phyloP scores from a whole-genome alignment of 768 basidiomycete genomes.

The Multifurca ochricompacta region DNA sequence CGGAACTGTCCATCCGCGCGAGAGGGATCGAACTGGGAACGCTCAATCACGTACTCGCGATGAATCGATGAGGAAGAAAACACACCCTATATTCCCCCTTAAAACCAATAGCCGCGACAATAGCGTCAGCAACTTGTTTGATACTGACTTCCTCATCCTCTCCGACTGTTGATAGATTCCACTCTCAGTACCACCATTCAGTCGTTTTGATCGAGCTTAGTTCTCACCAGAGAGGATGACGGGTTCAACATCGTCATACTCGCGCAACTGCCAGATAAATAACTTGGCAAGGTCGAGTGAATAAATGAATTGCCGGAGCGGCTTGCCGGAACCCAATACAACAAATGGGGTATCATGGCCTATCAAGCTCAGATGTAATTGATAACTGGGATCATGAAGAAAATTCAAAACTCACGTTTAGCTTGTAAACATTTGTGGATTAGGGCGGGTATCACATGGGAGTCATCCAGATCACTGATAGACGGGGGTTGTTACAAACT shows the following conservation, averaged over 20 bases:
- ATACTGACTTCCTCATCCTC: conserved; percentile 95
- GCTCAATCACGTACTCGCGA: not conserved
- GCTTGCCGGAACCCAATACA: conserved; percentile 86
- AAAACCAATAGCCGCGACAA: conserved; percentile 78
- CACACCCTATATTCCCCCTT: conserved; percentile 65
- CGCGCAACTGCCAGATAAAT: conserved; percentile 87
- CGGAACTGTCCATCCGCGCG: conserved; percentile 91
- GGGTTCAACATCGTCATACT: conserved; percentile 90
- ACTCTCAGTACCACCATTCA: not conserved
- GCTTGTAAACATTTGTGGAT: conserved; percentile 92
- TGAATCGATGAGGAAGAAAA: conserved; percentile 3
- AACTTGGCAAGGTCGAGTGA: conserved; percentile 93
- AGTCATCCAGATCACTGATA: conserved; percentile 71
- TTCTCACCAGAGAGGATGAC: conserved; percentile 79
- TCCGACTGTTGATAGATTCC: conserved; percentile 46
- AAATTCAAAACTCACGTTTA: conserved; percentile 49
- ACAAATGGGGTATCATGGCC: conserved; percentile 73
- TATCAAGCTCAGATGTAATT: conserved; percentile 35
- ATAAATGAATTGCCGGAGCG: conserved; percentile 95
- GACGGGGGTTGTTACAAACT: not conserved
- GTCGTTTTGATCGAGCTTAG: not conserved
- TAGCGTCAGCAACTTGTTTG: conserved; percentile 82
- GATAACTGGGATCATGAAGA: not conserved
- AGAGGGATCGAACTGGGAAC: conserved; percentile 66
- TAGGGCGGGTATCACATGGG: conserved; percentile 91